Evolutionary conservation across 129 eudicot species (phyloP), one percentile per base, ranked within the genome.

Genomic region (Smallanthus sonchifolius): DNA sequence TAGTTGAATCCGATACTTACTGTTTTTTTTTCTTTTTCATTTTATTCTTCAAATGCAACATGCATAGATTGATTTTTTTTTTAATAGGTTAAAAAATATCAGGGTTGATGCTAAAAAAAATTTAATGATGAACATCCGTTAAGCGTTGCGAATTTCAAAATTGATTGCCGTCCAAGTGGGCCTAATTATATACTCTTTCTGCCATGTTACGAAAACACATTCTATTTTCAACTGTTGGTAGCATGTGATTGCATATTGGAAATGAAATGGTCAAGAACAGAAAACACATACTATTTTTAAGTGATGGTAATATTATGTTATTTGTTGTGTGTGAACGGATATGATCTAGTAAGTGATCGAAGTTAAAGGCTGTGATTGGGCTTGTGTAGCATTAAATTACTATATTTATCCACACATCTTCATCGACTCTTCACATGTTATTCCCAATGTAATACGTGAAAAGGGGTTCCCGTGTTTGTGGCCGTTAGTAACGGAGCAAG

Each of bases 121-220:
- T 72, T 78, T 78, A 35, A 59, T 45, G 67, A 32, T 15, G 82
- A 70, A 32, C 37, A 40, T 20, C 36, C 34, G 64, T 10, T 7
- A 44, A 45, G 4, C 16, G 37, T 65, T 60, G 38, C 7, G 73
- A 17, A 24, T 30, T 78, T 48, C 62, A 11, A 70, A 49, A 52
- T 30, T 32, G 77, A 39, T 70, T 70, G 35, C 59, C 10, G 65
- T 7, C 1, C 3, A 44, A 17, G 11, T 1, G 4, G 32, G 45
- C 7, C 74, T 54, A 76, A 66, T 43, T 75, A 51, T 65, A n/a
- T 11, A 11, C 14, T 20, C 3, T 55, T 42, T 17, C 70, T 30
- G 47, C 2, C 24, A 2, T 74, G 48, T 74, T 42, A 74, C 8
- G 70, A 5, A 32, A 60, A 73, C 65, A 5, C 77, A 60, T 44